Conservation (phyloP, 2,329 filamentous ascomycete genomes). For the Hansfordia pulvinata region DNA sequence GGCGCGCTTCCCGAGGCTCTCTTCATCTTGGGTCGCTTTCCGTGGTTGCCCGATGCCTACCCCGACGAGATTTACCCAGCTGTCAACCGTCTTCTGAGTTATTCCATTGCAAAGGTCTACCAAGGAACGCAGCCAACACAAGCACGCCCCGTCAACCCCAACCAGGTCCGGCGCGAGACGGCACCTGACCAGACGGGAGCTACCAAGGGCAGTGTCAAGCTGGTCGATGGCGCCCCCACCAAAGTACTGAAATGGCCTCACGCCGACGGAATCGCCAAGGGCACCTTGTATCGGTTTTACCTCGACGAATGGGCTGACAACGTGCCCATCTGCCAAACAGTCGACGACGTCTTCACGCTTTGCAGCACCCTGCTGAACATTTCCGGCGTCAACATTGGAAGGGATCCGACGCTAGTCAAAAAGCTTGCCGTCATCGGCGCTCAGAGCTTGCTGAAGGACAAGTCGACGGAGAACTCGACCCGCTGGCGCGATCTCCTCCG, state of each 20-base stretch:
- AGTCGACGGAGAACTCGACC: conserved; percentile 52
- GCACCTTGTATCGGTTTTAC: conserved; percentile 80
- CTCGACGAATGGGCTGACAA: conserved; percentile 97
- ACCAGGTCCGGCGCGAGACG: conserved; percentile 23
- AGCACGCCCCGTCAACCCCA: conserved; percentile 17
- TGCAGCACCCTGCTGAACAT: conserved; percentile 75
- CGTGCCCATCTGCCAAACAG: conserved; percentile 75
- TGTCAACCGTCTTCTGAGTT: conserved; percentile 73
- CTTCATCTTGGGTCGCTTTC: conserved; percentile 82
- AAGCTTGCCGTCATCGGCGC: conserved; percentile 80
- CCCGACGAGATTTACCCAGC: conserved; percentile 63
- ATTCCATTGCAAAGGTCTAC: conserved; percentile 66
- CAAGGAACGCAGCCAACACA: conserved; percentile 22
- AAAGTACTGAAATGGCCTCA: conserved; percentile 73
- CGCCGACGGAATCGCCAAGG: conserved; percentile 67
- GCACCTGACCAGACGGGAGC: conserved; percentile 50
- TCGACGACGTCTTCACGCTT: conserved; percentile 82
- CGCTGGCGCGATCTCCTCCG: conserved; percentile 81
- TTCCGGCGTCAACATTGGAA: conserved; percentile 80
- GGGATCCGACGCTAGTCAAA: conserved; percentile 62
- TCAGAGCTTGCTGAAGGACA: conserved; percentile 57
- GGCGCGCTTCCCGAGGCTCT: conserved; percentile 87
- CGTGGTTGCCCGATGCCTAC: conserved; percentile 80
- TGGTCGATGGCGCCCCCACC: conserved; percentile 43
- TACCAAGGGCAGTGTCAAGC: conserved; percentile 54